Conservation (phyloP, 371 early-diverging fungal genomes). For the Blakeslea trispora region DNA sequence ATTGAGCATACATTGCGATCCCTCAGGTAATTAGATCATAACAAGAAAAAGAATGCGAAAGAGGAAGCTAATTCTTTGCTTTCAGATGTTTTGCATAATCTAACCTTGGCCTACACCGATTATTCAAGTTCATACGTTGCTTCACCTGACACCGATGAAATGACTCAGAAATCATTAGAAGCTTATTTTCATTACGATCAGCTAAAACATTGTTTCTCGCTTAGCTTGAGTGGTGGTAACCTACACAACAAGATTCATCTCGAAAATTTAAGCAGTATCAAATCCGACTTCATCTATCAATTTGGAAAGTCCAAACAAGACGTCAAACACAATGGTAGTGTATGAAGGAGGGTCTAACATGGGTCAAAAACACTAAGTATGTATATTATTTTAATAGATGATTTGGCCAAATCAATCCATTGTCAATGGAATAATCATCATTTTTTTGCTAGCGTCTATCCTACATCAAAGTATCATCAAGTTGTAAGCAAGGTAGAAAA, state of each 20-base stretch:
- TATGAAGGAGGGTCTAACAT: neutral
- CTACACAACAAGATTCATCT: constrained; percentile 12
- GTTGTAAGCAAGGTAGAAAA: constrained; percentile 18
- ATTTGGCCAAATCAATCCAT: constrained; percentile 10
- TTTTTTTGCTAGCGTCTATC: constrained; percentile 22
- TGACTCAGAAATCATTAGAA: constrained; percentile 22
- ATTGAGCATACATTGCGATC: constrained; percentile 21
- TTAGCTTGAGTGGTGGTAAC: constrained; percentile 12
- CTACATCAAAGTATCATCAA: constrained; percentile 14
- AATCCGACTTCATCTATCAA: constrained; percentile 18
- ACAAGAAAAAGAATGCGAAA: neutral
- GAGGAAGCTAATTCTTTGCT: neutral
- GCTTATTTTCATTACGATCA: constrained; percentile 26
- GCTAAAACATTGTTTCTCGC: constrained; percentile 7
- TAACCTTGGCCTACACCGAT: constrained; percentile 17
- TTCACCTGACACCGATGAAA: constrained; percentile 21
- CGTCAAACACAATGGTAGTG: constrained; percentile 13
- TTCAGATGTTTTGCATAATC: constrained; percentile 1
- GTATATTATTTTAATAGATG: constrained; percentile 1
- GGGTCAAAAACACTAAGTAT: neutral
- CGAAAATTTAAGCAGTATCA: constrained; percentile 12
- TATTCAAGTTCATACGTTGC: neutral
- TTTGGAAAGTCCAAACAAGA: constrained; percentile 24
- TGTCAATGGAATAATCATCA: constrained; percentile 27
- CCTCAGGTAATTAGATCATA: constrained; percentile 11